Conservation (phyloP, 805 yeast species). For the Candida gorgasii region DNA sequence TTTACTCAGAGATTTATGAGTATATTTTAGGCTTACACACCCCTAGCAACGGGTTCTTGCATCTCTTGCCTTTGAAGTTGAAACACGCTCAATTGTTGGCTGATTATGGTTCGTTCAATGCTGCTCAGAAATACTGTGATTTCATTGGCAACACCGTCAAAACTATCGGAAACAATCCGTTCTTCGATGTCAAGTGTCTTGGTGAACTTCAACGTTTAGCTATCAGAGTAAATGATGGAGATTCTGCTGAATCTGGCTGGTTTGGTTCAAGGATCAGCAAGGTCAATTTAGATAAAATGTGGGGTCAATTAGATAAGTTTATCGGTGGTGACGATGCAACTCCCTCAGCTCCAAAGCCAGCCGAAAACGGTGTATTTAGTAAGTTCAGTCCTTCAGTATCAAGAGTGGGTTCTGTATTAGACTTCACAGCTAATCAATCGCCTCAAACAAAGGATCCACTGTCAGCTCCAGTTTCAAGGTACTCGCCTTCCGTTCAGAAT, state of each 20-base stretch:
- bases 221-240: conserved; percentile 48
- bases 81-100: conserved; percentile 68
- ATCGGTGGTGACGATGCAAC: conserved; percentile 73
- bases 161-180: conserved; percentile 30
- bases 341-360: conserved; percentile 29
- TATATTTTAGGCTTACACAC: conserved; percentile 36
- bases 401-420: conserved; percentile 47
- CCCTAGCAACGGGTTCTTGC: conserved; percentile 44
- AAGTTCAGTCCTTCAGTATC: conserved; percentile 72
- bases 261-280: conserved; percentile 55
- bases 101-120: conserved; percentile 60
- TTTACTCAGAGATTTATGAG: conserved; percentile 74
- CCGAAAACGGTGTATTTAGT: conserved; percentile 61
- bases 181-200: conserved; percentile 23
- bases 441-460: conserved; percentile 7
- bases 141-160: conserved; percentile 30
- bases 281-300: conserved; percentile 74
- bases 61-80: conserved; percentile 59
- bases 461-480: conserved; percentile 3
- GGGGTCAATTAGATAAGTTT: conserved; percentile 89
- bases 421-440: conserved; percentile 24
- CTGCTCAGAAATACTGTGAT: conserved; percentile 67
- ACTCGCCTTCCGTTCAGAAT: conserved; percentile 11
- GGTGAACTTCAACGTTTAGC: conserved; percentile 38
- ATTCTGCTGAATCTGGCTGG: conserved; percentile 62